Percentiles rank a stretch among this genome's conserved stretches.
phyloP scores from a whole-genome alignment of 345 rosid species.

The Sisymbrium irio region DNA sequence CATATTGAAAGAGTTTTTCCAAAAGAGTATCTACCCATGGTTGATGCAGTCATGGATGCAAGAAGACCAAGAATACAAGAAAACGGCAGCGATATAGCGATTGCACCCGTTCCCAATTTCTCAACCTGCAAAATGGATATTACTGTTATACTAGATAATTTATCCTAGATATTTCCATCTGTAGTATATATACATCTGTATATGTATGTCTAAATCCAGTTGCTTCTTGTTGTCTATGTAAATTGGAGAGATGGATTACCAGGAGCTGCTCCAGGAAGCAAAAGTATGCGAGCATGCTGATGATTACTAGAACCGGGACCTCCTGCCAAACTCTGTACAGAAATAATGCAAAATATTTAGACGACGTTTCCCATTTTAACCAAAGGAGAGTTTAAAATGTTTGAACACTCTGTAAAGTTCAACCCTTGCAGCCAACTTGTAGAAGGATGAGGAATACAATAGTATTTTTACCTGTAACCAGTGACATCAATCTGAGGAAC shows the following conservation, averaged over 20 bases:
- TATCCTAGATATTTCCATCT: too few relatives aligned
- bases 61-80: constrained; percentile 85
- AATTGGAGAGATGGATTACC: constrained; percentile 39
- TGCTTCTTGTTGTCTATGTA: neutral
- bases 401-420: neutral
- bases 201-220: neutral
- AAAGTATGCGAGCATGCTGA: constrained; percentile 92
- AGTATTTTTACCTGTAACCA: constrained; percentile 24
- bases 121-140: constrained; percentile 50
- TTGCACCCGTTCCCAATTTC: constrained; percentile 76
- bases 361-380: neutral
- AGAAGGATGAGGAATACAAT: neutral
- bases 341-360: neutral
- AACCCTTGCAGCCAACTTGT: neutral
- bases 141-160: constrained; percentile 9
- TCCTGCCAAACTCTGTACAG: constrained; percentile 84
- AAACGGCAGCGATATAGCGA: constrained; percentile 88
- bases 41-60: constrained; percentile 77
- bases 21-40: constrained; percentile 67
- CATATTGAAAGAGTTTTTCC: neutral
- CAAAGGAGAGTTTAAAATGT: neutral
- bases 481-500: constrained; percentile 29
- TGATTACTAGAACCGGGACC: constrained; percentile 71
- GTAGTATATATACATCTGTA: neutral
- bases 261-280: constrained; percentile 93